phyloP scores from a whole-genome alignment of 2,329 filamentous ascomycete genomes.

The Beauveria rudraprayagi region DNA sequence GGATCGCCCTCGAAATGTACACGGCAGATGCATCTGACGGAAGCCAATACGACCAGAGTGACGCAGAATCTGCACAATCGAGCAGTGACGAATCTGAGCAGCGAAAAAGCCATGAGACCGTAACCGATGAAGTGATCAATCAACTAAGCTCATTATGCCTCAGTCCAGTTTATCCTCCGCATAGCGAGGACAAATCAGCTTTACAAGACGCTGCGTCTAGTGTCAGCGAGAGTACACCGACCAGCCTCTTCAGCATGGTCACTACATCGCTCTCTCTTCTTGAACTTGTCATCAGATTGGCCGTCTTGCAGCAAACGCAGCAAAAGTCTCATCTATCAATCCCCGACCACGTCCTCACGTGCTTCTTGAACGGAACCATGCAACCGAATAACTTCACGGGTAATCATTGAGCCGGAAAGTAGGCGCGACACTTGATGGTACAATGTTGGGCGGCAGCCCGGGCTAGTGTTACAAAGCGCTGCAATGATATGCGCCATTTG shows the following conservation, averaged over 20 bases:
- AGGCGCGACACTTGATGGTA: background rate
- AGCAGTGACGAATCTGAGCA: constrained; percentile 44
- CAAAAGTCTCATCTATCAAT: constrained; percentile 85
- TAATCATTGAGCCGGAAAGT: background rate
- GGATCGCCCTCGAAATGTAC: constrained; percentile 85
- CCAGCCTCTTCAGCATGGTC: constrained; percentile 40
- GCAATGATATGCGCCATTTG: too few relatives aligned
- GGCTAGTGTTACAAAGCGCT: background rate
- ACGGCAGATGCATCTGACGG: background rate
- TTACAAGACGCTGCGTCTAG: background rate
- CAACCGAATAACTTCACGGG: background rate
- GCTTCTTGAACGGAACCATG: constrained; percentile 52
- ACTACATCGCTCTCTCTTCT: constrained; percentile 62
- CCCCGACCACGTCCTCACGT: constrained; percentile 79
- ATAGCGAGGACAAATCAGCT: background rate
- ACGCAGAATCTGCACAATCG: constrained; percentile 15
- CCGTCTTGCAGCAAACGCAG: constrained; percentile 84
- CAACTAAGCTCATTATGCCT: background rate
- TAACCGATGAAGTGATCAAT: background rate
- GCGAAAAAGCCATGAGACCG: constrained; percentile 12
- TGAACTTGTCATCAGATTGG: constrained; percentile 79
- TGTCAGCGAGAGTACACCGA: background rate
- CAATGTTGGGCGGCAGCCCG: background rate
- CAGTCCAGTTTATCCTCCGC: background rate
- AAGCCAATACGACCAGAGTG: constrained; percentile 40